phyloP scores from a whole-genome alignment of 2,329 filamentous ascomycete species.

The Colletotrichum sp. region DNA sequence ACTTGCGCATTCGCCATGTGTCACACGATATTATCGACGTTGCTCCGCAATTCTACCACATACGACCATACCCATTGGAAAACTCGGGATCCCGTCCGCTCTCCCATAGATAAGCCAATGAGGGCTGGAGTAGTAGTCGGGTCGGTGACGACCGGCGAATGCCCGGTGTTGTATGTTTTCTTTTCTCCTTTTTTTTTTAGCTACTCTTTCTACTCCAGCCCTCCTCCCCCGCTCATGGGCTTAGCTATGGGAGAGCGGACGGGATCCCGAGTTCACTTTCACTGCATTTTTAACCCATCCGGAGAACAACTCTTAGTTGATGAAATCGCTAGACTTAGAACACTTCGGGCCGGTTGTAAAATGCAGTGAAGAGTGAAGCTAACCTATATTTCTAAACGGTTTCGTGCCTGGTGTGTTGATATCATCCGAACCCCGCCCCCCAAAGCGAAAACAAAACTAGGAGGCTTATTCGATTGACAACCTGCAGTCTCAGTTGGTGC shows the following conservation, averaged over 20 bases:
- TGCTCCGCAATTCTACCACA: neutral
- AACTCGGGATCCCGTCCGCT: neutral
- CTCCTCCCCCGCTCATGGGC: neutral
- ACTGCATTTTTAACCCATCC: neutral
- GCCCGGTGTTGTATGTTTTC: neutral
- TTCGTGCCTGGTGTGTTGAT: neutral
- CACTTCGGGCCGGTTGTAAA: neutral
- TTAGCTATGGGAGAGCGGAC: neutral
- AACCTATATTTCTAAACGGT: neutral
- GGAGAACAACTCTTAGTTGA: neutral
- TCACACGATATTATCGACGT: no score
- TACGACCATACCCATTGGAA: neutral
- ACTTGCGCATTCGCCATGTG: no score
- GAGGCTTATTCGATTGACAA: neutral
- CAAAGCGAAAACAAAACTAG: neutral
- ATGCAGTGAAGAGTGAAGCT: neutral
- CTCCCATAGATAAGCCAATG: neutral
- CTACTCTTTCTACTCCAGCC: neutral
- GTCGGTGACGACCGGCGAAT: neutral
- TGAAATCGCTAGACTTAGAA: neutral
- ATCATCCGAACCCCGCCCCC: neutral
- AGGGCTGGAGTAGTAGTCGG: no score
- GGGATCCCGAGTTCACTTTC: neutral
- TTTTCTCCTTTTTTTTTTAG: neutral
- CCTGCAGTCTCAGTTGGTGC: neutral